Base-by-base conservation (phyloP, 1,284 basidiomycete species). In the Austroboletus novae-zelandiae region DNA sequence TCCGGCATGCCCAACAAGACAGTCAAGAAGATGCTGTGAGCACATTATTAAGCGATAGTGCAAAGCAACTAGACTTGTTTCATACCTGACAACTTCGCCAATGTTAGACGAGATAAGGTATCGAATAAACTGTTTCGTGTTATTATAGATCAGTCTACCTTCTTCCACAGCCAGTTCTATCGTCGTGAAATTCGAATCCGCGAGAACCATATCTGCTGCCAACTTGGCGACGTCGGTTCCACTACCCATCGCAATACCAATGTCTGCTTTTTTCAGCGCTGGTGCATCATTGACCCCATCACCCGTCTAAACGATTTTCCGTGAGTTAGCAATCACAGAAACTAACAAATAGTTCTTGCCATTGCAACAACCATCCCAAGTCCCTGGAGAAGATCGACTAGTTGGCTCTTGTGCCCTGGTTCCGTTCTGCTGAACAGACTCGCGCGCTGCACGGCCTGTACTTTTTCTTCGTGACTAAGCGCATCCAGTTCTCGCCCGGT, bases 191-290 rank as follows among this genome's bases (percentile, higher is more conserved):
- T 91, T 91, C 13, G 87, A 90, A 66, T 91, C 89, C 4, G 92
- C 90, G 42, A 95, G 82, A 34, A 95, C 91, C 91, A 94, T 96
- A 70, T 99, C 96, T 20, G 95, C 94, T 10, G 97, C 97, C 57
- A 98, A 79, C 72, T 98, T 98, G 52, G 97, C 96, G 27, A 99
- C 97, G 66, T 99, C 97, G 0, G 96, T 99, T 45, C 96, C 97
- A 55, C 90, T 93, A 43, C 96, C 96, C 96, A 99, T 98, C n/a
- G 94, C 91, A 50, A 99, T 91, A 64, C 96, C 96, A 61, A 99
- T 98, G 63, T 98, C 95, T 15, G 96, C 96, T 76, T 91, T 95
- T 71, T 97, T 97, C 61, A 99, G 74, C 0, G 95, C 95, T 15
- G 95, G 95, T 1, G 95, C 95, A 64, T 99, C 96, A 61, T 99